A percentile compares a stretch with the other conserved stretches of the same genome.
phyloP scores from a whole-genome alignment of 306 rosid species.

The Nissolia schottii region DNA sequence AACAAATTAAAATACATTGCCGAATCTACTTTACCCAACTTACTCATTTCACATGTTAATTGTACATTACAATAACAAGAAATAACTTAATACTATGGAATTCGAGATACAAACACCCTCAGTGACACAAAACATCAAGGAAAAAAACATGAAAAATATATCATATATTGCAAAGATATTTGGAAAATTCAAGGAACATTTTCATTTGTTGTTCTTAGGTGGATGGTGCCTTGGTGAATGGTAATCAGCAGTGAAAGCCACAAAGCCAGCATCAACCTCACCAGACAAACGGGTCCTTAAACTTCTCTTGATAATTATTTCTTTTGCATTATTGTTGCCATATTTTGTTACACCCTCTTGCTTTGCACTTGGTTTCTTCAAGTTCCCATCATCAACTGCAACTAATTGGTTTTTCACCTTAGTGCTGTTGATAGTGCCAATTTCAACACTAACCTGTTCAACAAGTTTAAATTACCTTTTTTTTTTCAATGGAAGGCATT shows the following conservation, averaged over 20 bases:
- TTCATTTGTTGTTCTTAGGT: constrained; percentile 47
- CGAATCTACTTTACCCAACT: neutral
- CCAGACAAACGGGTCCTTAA: constrained; percentile 18
- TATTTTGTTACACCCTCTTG: neutral
- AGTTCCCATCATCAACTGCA: neutral
- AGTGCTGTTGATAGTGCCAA: neutral
- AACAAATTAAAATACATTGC: too few species aligned
- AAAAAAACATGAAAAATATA: neutral
- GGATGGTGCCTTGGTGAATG: constrained; percentile 51
- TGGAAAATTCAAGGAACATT: neutral
- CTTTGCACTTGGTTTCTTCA: constrained; percentile 5
- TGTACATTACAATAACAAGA: neutral
- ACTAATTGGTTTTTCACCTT: neutral
- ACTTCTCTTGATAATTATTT: constrained; percentile 5
- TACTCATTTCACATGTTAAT: neutral
- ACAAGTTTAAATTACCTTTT: neutral
- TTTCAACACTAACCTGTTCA: constrained; percentile 12
- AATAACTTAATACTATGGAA: neutral
- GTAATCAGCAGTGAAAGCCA: constrained; percentile 54
- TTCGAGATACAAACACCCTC: neutral
- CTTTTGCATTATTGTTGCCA: neutral
- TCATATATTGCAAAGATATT: neutral
- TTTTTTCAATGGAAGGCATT: neutral
- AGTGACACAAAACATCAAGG: neutral
- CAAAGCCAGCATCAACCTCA: constrained; percentile 27